Percentiles rank a stretch among this genome's conserved stretches.
phyloP scores from a whole-genome alignment of 805 yeast genomes.

The Metschnikowia sp. region DNA sequence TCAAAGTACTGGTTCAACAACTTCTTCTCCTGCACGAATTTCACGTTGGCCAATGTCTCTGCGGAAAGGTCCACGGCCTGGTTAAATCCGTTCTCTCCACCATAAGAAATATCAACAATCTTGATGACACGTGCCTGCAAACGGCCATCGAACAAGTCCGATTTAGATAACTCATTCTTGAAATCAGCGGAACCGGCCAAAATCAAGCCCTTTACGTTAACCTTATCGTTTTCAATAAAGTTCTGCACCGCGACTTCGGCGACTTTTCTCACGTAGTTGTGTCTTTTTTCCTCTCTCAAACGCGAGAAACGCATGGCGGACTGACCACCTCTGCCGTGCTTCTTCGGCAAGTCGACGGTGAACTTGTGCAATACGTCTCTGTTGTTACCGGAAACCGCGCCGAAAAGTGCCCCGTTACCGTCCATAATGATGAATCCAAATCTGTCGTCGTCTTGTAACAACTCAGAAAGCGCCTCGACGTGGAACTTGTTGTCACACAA shows the following conservation, averaged over 20 bases:
- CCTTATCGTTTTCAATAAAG: slow-evolving; percentile 92
- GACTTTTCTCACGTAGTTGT: slow-evolving; percentile 95
- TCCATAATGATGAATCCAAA: slow-evolving; percentile 99
- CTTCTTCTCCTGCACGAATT: slow-evolving; percentile 97
- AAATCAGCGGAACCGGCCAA: slow-evolving; percentile 99
- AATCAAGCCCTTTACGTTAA: slow-evolving; percentile 89
- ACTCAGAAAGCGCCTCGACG: slow-evolving; percentile 92
- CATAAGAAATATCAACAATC: slow-evolving; percentile 95
- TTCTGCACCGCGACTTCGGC: slow-evolving; percentile 98
- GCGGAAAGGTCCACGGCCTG: slow-evolving; percentile 98
- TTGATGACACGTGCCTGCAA: slow-evolving; percentile 82
- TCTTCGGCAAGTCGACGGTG: slow-evolving; percentile 94
- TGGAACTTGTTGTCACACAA: slow-evolving; percentile 98
- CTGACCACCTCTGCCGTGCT: slow-evolving; percentile 99
- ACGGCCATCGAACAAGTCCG: slow-evolving; percentile 91
- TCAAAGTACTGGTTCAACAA: slow-evolving; percentile 88
- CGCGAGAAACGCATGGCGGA: slow-evolving; percentile 99
- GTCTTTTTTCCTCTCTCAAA: slow-evolving; percentile 98
- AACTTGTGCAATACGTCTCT: slow-evolving; percentile 95
- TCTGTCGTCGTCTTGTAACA: slow-evolving; percentile 91
- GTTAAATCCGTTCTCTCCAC: slow-evolving; percentile 99
- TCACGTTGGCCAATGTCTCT: slow-evolving; percentile 94
- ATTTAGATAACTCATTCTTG: slow-evolving; percentile 88
- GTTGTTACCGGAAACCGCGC: slow-evolving; percentile 93
- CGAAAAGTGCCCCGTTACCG: slow-evolving; percentile 97